phyloP scores from a whole-genome alignment of 140 eudicot genomes.

The Erigeron philadelphicus region DNA sequence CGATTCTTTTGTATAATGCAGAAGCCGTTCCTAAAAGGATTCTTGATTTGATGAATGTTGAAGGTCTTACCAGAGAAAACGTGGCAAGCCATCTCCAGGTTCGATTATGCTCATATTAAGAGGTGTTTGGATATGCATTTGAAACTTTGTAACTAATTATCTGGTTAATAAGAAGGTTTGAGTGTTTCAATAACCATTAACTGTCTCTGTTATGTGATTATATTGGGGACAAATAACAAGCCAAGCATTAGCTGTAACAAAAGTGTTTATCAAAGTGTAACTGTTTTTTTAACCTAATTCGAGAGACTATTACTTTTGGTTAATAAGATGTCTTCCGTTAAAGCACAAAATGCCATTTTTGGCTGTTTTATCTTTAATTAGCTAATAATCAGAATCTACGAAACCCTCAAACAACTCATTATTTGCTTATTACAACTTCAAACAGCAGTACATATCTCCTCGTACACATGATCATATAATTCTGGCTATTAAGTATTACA shows the following conservation, averaged over 20 bases:
- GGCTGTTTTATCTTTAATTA: not conserved
- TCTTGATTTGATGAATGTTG: slow-evolving; percentile 95
- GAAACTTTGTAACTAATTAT: too few species aligned
- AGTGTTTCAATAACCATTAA: too few species aligned
- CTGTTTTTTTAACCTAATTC: not conserved
- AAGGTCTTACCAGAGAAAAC: slow-evolving; percentile 91
- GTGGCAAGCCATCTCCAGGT: slow-evolving; percentile 99
- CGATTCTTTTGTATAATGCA: slow-evolving; percentile 27
- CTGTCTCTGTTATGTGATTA: too few species aligned
- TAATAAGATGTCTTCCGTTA: not conserved
- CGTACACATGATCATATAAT: not conserved
- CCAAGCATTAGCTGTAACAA: not conserved
- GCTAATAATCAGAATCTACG: not conserved
- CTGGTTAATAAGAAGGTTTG: too few species aligned
- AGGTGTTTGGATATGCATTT: not conserved
- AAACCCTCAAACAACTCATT: not conserved
- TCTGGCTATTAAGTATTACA: not conserved
- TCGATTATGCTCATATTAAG: slow-evolving; percentile 16
- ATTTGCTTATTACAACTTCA: not conserved
- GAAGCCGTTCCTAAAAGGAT: slow-evolving; percentile 98
- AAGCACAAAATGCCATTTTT: not conserved
- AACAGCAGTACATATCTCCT: not conserved
- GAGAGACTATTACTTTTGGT: not conserved
- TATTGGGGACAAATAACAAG: too few species aligned
- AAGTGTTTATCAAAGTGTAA: not conserved